Evolutionary conservation across 768 basidiomycete genomes (phyloP).

Genomic region (Hericium erinaceus): DNA sequence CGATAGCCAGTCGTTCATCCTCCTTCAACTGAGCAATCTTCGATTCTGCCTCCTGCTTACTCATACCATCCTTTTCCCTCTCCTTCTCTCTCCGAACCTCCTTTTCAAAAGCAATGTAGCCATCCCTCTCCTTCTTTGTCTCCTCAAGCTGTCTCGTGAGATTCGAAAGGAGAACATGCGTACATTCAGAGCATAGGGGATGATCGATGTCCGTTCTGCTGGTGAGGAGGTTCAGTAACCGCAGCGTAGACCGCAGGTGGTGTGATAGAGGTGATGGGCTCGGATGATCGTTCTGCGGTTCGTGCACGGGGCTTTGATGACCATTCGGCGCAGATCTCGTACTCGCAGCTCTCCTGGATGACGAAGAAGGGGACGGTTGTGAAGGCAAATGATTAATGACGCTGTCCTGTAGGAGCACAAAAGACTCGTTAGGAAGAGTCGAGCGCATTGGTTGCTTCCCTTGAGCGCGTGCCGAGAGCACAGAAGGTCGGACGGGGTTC

Average conservation of each 20-base stretch:
- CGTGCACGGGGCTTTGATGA: constrained; percentile 21
- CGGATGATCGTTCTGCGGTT: constrained; percentile 38
- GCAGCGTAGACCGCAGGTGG: constrained; percentile 65
- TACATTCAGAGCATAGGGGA: constrained; percentile 93
- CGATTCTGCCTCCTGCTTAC: constrained; percentile 56
- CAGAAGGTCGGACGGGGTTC: constrained; percentile 21
- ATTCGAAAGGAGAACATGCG: constrained; percentile 65
- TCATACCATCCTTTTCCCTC: constrained; percentile 50
- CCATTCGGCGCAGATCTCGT: constrained; percentile 26
- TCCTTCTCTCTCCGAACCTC: constrained; percentile 79
- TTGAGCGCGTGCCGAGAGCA: constrained; percentile 44
- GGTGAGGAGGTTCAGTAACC: constrained; percentile 69
- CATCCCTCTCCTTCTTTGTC: constrained; percentile 84
- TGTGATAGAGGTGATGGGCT: constrained; percentile 71
- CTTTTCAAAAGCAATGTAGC: constrained; percentile 88
- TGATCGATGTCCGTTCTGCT: constrained; percentile 79
- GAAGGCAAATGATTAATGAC: constrained; percentile 63
- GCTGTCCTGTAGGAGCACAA: constrained; percentile 84
- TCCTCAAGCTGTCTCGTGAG: constrained; percentile 82
- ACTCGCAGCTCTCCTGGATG: constrained; percentile 33
- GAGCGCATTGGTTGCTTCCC: constrained; percentile 51
- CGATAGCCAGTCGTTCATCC: constrained; percentile 60
- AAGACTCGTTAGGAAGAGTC: constrained; percentile 72
- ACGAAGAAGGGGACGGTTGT: constrained; percentile 31
- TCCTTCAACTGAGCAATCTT: constrained; percentile 64